These are phyloP conservation scores for Heterococcus sp. DNA, from an alignment of 108 stramenopile genomes.

Conservation along the genomic window DNA sequence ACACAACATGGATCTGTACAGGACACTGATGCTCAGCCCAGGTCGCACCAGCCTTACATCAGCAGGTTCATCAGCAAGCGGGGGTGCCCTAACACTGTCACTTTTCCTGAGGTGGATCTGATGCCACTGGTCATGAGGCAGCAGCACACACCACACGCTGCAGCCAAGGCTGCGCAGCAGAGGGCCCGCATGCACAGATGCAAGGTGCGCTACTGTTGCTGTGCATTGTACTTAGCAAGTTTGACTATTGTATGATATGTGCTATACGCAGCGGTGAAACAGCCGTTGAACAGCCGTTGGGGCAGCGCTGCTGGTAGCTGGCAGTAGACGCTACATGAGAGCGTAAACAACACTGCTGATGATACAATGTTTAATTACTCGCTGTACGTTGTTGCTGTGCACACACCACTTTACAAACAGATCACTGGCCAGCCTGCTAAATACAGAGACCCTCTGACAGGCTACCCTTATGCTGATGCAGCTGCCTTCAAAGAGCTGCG, in stretches of 20 bases:
- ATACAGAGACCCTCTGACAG: slow-evolving; percentile 52
- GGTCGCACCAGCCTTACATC: neutral
- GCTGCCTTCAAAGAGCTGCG: slow-evolving; percentile 45
- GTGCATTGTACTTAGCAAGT: too few relatives aligned
- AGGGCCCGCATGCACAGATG: neutral
- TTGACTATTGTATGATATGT: too few relatives aligned
- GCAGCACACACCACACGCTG: neutral
- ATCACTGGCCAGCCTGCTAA: slow-evolving; percentile 46
- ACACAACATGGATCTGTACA: neutral
- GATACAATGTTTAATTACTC: too few relatives aligned
- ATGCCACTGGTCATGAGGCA: slow-evolving; percentile 10
- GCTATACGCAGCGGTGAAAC: too few relatives aligned
- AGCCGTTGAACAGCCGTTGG: too few relatives aligned
- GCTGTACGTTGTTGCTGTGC: too few relatives aligned
- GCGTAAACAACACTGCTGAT: too few relatives aligned
- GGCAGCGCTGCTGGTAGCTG: too few relatives aligned
- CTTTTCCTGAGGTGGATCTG: slow-evolving; percentile 13
- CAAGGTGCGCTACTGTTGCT: too few relatives aligned
- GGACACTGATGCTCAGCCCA: neutral
- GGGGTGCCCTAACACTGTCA: neutral
- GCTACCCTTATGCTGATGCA: slow-evolving; percentile 33
- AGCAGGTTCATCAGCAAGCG: neutral
- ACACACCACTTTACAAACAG: too few relatives aligned
- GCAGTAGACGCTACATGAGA: too few relatives aligned
- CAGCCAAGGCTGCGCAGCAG: neutral